Evolutionary conservation across 352 stramenopile species (phyloP), one percentile per base, ranked within the genome.

Genomic region (Pilasporangium apinafurcum): DNA sequence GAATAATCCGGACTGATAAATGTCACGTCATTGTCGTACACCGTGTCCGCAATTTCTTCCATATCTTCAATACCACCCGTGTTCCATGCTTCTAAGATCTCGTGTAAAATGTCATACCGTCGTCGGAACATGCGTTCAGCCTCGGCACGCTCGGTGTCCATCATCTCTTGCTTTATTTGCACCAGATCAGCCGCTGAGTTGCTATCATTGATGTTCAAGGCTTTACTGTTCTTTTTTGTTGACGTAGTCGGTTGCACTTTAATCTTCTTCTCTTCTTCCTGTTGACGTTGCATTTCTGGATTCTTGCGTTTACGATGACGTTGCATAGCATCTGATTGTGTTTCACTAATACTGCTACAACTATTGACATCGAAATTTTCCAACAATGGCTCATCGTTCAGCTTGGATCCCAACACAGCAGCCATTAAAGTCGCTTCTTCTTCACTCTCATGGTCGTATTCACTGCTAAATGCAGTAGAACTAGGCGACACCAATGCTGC

Each of bases 41-140:
- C 77, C 18, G 67, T 75, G 45, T 79, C 68, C 14, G 77, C 77
- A 30, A 89, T 86, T 55, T 89, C 77, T 43, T 89, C 77, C 54
- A 89, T 68, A 51, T 89, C 77, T 55, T 89, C 77, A 29, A 89
- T 84, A 46, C 68, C 77, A 37, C 77, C 77, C 2, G 77, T 89
- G 62, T 89, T 89, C 77, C 77, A 89, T 16, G 77, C 74, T 44
- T 86, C 74, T 26, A 86, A 41, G 26, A 89, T 89, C 24, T 69
- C 71, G 40, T 89, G 71, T 44, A 89, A 27, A 8, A 86, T 85
- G 43, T 86, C 71, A 46, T 84, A 84, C 37, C 77, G 70, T 36
- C 71, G 57, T 48, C 69, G 66, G 44, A 72, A 86, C n/a, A 73
- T 25, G 24, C 63, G 68, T 31, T 89, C 73, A 5, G 62, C 61